Evolutionary conservation across 257 asterid species (phyloP).

Genomic region (Lavandula angustifolia): DNA sequence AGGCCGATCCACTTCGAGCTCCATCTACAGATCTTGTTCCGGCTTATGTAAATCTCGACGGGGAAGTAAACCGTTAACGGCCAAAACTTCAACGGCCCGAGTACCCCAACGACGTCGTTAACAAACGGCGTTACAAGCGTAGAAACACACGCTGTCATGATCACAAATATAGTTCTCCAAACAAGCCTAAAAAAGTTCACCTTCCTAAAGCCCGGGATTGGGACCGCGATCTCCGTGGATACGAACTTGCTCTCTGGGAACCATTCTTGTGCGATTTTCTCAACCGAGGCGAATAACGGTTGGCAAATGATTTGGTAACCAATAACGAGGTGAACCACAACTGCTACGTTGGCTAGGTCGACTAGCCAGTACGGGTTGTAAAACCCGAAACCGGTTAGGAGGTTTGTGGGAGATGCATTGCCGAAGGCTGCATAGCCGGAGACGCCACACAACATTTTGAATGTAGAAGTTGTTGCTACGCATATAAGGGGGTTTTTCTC

Average conservation of each 20-base stretch:
- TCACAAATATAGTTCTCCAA: constrained; percentile 43
- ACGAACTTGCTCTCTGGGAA: constrained; percentile 42
- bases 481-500: constrained; percentile 37
- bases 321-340: constrained; percentile 45
- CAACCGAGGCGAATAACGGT: constrained; percentile 45
- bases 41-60: constrained; percentile 42
- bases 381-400: constrained; percentile 55
- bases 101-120: constrained; percentile 42
- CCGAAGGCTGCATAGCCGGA: constrained; percentile 54
- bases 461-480: constrained; percentile 38
- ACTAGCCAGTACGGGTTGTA: constrained; percentile 50
- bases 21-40: constrained; percentile 31
- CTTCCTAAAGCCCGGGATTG: constrained; percentile 28
- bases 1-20: constrained; percentile 42
- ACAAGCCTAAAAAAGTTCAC: constrained; percentile 40
- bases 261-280: constrained; percentile 9
- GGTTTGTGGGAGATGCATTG: constrained; percentile 42
- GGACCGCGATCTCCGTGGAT: constrained; percentile 25
- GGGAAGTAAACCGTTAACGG: constrained; percentile 50
- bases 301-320: constrained; percentile 55
- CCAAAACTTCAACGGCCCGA: constrained; percentile 44
- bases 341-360: constrained; percentile 44
- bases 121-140: constrained; percentile 51
- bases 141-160: constrained; percentile 32
- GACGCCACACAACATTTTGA: constrained; percentile 46